phyloP scores from a whole-genome alignment of 2,329 filamentous ascomycete genomes.

The Aspergillus proliferans region DNA sequence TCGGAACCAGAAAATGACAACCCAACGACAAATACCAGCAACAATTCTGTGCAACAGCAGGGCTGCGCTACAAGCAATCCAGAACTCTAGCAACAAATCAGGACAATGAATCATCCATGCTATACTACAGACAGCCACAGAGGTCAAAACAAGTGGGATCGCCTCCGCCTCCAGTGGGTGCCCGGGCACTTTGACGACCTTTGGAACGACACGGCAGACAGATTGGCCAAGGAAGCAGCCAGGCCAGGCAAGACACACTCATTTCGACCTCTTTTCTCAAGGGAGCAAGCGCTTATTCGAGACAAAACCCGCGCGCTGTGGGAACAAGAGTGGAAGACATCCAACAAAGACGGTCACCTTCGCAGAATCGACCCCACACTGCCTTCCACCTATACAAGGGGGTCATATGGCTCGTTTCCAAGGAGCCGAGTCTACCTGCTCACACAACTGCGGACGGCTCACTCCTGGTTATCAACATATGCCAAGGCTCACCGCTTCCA shows the following conservation, averaged over 20 bases:
- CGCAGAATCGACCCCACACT: background rate
- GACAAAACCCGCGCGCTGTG: background rate
- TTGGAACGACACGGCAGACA: too few species aligned
- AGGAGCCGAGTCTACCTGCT: conserved; percentile 12
- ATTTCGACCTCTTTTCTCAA: background rate
- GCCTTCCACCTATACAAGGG: conserved; percentile 1
- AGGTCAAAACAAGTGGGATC: too few species aligned
- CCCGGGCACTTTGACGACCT: too few species aligned
- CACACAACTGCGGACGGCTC: conserved; percentile 13
- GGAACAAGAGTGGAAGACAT: background rate
- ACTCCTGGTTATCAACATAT: conserved; percentile 16
- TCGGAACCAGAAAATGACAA: too few species aligned
- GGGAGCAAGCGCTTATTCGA: background rate
- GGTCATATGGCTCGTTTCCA: conserved; percentile 11
- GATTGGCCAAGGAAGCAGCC: background rate
- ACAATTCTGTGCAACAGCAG: too few species aligned
- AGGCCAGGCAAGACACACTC: background rate
- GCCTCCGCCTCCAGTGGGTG: too few species aligned
- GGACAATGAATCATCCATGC: too few species aligned
- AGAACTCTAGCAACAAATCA: too few species aligned
- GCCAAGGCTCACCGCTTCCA: conserved; percentile 4
- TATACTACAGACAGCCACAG: too few species aligned
- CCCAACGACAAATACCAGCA: too few species aligned
- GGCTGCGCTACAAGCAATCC: too few species aligned
- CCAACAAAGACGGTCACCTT: background rate